These are phyloP conservation scores for Rhodamnia argentea DNA, from an alignment of 345 rosid species.

Conservation along the genomic window DNA sequence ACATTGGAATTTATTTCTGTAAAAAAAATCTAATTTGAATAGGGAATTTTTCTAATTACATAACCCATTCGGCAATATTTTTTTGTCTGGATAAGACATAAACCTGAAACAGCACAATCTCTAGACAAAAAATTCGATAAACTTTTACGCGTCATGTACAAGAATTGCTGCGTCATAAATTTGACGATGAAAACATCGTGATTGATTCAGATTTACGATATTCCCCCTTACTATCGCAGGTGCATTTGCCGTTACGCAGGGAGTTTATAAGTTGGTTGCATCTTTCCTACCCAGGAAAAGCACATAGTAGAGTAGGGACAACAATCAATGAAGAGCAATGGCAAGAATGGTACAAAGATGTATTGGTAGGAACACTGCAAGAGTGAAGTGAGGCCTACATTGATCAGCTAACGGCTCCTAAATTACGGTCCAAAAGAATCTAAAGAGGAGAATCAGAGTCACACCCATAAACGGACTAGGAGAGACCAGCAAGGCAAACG, in stretches of 20 bases:
- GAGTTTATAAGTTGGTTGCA: too few relatives aligned
- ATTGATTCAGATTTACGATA: neutral
- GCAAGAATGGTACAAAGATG: neutral
- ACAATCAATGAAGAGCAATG: neutral
- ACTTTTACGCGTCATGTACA: neutral
- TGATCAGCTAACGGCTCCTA: neutral
- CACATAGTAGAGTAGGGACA: neutral
- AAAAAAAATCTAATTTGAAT: too few relatives aligned
- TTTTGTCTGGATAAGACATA: too few relatives aligned
- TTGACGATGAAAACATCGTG: neutral
- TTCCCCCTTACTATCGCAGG: neutral
- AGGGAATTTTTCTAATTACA: too few relatives aligned
- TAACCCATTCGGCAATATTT: too few relatives aligned
- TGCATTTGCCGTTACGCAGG: neutral
- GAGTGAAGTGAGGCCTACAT: neutral
- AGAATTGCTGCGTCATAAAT: neutral
- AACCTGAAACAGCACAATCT: too few relatives aligned
- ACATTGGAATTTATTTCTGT: too few relatives aligned
- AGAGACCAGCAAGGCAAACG: neutral
- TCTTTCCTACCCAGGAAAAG: too few relatives aligned
- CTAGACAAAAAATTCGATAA: neutral
- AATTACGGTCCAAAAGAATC: neutral
- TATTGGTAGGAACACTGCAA: neutral
- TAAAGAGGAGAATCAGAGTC: neutral
- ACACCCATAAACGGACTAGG: neutral